Base-by-base conservation (phyloP, 257 asterid genomes). In the Phtheirospermum japonicum region DNA sequence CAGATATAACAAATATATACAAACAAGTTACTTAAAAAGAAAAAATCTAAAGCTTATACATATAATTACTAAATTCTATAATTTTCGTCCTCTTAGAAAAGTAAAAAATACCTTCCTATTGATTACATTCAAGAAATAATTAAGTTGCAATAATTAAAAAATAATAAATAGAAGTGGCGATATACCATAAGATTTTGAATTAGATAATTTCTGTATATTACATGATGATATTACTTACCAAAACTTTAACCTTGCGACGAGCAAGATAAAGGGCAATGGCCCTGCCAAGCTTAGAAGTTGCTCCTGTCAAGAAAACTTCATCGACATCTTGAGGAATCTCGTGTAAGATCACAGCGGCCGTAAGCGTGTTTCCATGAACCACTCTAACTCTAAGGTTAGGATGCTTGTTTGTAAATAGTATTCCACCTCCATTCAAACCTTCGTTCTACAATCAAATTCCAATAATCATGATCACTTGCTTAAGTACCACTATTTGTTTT, bases 281-380 rank as follows among this genome's bases (percentile, higher is more conserved):
- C 75, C 98, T 73, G 16, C 98, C 98, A 6, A 90, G 94, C 80
- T 90, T 90, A 34, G 98, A 90, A 43, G 98, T 90, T 9, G 98
- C 85, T 26, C 96, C 96, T 2, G 98, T 83, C 69, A 87, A 71
- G 85, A 90, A 90, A 64, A 90, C 96, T 78, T 87, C 95, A 16
- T 71, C 67, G 7, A 85, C 87, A 55, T 79, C 82, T 53, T n/a
- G 58, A 73, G 95, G 98, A 61, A 90, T 76, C 65, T 81, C 86
- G 10, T 82, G 69, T 30, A 90, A 75, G 74, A 87, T 87, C 71
- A 83, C 98, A 12, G 94, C 98, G 9, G 98, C 96, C 11, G 98
- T 90, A 66, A 90, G 72, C 60, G 95, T 90, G 88, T 90, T 90
- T 26, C 97, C 97, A 62, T 90, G 97, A 75, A 87, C 95, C 4